Evolutionary conservation across 2,329 filamentous ascomycete genomes (phyloP).

Genomic region (Erysiphe neolycopersici): DNA sequence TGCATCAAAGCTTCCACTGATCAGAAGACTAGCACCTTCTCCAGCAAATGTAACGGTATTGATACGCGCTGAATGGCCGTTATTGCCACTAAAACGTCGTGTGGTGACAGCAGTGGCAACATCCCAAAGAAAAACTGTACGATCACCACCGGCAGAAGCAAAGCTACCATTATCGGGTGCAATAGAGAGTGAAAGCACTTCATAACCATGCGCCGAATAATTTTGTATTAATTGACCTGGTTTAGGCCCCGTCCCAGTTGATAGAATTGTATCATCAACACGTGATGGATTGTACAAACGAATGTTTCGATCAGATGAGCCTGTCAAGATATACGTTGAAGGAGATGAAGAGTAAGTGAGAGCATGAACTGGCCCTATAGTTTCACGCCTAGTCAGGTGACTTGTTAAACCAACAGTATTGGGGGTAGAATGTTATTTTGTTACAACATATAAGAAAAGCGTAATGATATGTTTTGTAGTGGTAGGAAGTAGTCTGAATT

Average conservation of each 20-base stretch:
- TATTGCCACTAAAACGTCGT: slow-evolving; percentile 38
- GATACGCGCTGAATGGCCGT: slow-evolving; percentile 23
- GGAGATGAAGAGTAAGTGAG: slow-evolving; percentile 46
- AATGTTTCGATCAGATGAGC: slow-evolving; percentile 60
- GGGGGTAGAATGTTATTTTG: no score
- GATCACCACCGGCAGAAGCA: slow-evolving; percentile 69
- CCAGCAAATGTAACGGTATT: slow-evolving; percentile 62
- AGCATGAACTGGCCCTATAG: slow-evolving; percentile 40
- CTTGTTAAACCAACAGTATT: neutral
- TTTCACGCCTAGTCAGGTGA: neutral
- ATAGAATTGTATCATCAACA: slow-evolving; percentile 4
- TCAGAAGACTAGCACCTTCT: slow-evolving; percentile 43
- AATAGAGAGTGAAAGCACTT: slow-evolving; percentile 60
- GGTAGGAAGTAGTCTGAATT: no score
- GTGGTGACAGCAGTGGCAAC: slow-evolving; percentile 55
- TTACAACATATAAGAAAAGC: no score
- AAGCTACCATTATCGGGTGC: slow-evolving; percentile 58
- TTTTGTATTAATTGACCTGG: slow-evolving; percentile 43
- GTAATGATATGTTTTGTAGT: no score
- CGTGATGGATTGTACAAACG: slow-evolving; percentile 60
- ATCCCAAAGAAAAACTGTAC: slow-evolving; percentile 83
- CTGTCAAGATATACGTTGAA: slow-evolving; percentile 58
- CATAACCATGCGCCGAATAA: slow-evolving; percentile 77
- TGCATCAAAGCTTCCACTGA: slow-evolving; percentile 49
- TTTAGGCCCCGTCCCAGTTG: slow-evolving; percentile 16